Percentiles rank a stretch among this genome's conserved stretches.
phyloP scores from a whole-genome alignment of 73 alveolate species.

The Tetrahymena malaccensis region DNA sequence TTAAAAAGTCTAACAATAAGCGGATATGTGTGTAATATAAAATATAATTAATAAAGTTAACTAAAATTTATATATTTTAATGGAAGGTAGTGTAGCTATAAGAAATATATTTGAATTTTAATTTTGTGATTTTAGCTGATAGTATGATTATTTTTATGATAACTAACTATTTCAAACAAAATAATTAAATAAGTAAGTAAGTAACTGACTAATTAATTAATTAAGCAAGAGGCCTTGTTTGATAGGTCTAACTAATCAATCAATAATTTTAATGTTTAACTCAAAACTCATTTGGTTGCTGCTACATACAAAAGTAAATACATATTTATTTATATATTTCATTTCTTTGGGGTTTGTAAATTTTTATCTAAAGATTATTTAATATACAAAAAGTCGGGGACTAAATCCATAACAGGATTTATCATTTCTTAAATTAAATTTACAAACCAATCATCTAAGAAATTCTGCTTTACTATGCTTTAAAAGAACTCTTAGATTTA shows the following conservation, averaged over 20 bases:
- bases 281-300: background rate
- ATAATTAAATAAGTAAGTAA: no score
- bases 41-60: no score
- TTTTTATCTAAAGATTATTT: background rate
- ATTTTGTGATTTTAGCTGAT: no score
- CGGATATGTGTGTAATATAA: no score
- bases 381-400: background rate
- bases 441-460: background rate
- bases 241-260: background rate
- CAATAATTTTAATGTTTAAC: background rate
- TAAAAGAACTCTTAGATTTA: background rate
- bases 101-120: no score
- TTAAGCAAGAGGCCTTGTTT: background rate
- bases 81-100: no score
- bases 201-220: no score
- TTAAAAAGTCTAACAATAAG: no score
- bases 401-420: background rate
- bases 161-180: no score
- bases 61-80: no score
- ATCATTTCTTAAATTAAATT: background rate
- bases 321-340: background rate
- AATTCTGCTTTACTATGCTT: background rate
- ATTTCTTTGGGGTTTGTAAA: background rate
- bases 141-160: no score
- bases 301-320: no score